Conservation (phyloP, 2,329 filamentous ascomycete genomes). For the Aspergillus glaucus region DNA sequence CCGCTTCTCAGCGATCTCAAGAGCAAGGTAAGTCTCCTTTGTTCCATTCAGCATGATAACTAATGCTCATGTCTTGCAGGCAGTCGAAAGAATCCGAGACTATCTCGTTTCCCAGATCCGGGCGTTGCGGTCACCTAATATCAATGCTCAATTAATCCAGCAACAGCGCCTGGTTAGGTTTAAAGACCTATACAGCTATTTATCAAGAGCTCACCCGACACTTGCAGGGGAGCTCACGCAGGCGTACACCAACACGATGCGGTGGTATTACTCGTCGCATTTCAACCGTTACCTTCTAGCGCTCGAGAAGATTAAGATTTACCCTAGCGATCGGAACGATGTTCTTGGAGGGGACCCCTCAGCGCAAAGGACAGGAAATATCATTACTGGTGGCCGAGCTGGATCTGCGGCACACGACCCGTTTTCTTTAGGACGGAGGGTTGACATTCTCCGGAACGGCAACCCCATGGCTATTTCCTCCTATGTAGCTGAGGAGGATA, state of each 20-base stretch:
- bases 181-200: conserved; percentile 80
- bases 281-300: conserved; percentile 83
- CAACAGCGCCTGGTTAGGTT: conserved; percentile 84
- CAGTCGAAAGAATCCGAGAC: conserved; percentile 88
- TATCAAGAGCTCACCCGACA: conserved; percentile 73
- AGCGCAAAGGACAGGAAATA: conserved; percentile 50
- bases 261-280: conserved; percentile 93
- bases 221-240: conserved; percentile 84
- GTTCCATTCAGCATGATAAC: neutral
- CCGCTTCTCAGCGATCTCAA: conserved; percentile 80
- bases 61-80: conserved; percentile 41
- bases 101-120: conserved; percentile 94
- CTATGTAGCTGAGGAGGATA: conserved; percentile 86
- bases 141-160: conserved; percentile 95
- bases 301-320: conserved; percentile 76
- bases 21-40: conserved; percentile 55
- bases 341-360: conserved; percentile 72
- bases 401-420: conserved; percentile 60
- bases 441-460: conserved; percentile 70
- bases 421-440: conserved; percentile 79
- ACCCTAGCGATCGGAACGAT: conserved; percentile 75
- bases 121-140: conserved; percentile 84
- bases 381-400: conserved; percentile 35
- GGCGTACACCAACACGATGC: conserved; percentile 97
- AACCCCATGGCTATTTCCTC: conserved; percentile 75